Percentiles rank a stretch among this genome's conserved stretches.
phyloP scores from a whole-genome alignment of 2,329 filamentous ascomycete species.

The Penicillium brasilianum region DNA sequence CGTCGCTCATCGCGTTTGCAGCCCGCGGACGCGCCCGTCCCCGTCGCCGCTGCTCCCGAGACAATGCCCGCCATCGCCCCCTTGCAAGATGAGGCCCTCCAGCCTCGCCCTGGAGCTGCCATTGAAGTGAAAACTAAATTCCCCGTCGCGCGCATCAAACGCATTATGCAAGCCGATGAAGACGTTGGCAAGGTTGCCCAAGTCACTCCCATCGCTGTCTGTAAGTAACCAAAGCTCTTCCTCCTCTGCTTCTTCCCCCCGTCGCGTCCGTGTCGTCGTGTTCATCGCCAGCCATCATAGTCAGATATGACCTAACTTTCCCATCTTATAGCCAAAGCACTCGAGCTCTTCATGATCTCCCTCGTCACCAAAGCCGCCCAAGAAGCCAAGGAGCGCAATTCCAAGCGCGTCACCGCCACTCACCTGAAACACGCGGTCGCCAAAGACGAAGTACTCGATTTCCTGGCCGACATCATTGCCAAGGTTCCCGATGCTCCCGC shows the following conservation, averaged over 20 bases:
- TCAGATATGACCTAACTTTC: conserved; percentile 5
- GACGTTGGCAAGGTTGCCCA: conserved; percentile 98
- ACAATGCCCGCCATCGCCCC: conserved; percentile 29
- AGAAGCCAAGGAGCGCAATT: conserved; percentile 79
- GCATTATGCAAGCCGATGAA: conserved; percentile 99
- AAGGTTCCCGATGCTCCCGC: conserved; percentile 73
- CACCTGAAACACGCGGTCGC: conserved; percentile 92
- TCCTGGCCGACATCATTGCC: conserved; percentile 85
- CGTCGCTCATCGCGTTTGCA: conserved; percentile 48
- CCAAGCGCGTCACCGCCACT: conserved; percentile 84
- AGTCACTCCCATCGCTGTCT: conserved; percentile 92
- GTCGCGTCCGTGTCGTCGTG: background rate
- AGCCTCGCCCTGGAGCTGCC: conserved; percentile 52
- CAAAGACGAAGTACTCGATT: conserved; percentile 91
- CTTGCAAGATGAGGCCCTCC: conserved; percentile 28
- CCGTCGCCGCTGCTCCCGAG: conserved; percentile 28
- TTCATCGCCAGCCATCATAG: background rate
- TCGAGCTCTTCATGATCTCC: conserved; percentile 97
- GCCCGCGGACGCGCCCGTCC: conserved; percentile 36
- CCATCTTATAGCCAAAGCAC: conserved; percentile 72
- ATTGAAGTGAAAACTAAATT: conserved; percentile 92
- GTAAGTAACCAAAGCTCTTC: conserved; percentile 54
- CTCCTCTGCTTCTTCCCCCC: background rate
- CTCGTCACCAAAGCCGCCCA: conserved; percentile 87
- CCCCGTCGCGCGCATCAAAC: conserved; percentile 94